Percentiles rank a stretch among this genome's conserved stretches.
phyloP scores from a whole-genome alignment of 2,329 filamentous ascomycete species.

The Volutella citrinella region DNA sequence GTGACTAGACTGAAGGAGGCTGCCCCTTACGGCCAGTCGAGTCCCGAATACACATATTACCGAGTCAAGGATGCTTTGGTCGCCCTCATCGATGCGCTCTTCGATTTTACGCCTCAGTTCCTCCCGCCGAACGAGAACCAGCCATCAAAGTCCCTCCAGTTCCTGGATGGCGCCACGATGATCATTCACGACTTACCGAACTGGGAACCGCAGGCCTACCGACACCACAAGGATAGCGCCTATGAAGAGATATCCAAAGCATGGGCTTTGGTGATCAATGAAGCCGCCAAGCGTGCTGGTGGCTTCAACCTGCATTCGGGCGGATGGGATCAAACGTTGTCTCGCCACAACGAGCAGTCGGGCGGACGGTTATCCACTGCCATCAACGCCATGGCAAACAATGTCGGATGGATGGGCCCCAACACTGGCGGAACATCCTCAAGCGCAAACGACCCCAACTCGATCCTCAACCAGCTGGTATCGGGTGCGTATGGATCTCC shows the following conservation, averaged over 20 bases:
- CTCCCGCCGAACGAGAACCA: slow-evolving; percentile 88
- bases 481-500: slow-evolving; percentile 58
- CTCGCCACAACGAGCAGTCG: slow-evolving; percentile 84
- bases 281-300: slow-evolving; percentile 85
- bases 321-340: slow-evolving; percentile 86
- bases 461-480: slow-evolving; percentile 61
- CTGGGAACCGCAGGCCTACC: slow-evolving; percentile 86
- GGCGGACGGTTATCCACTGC: slow-evolving; percentile 78
- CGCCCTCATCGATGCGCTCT: slow-evolving; percentile 81
- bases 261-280: slow-evolving; percentile 87
- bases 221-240: slow-evolving; percentile 88
- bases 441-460: slow-evolving; percentile 44
- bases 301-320: slow-evolving; percentile 87
- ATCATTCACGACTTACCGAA: slow-evolving; percentile 86
- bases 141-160: slow-evolving; percentile 77
- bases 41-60: slow-evolving; percentile 92
- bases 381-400: slow-evolving; percentile 70
- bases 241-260: slow-evolving; percentile 95
- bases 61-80: slow-evolving; percentile 78
- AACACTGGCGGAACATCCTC: slow-evolving; percentile 24
- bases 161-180: slow-evolving; percentile 84
- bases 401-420: slow-evolving; percentile 73
- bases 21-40: slow-evolving; percentile 81
- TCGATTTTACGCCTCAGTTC: slow-evolving; percentile 94
- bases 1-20: slow-evolving; percentile 73